Evolutionary conservation across 805 yeast genomes (phyloP), one percentile per base, ranked within the genome.

Genomic region (Barnettozyma sucrosica): DNA sequence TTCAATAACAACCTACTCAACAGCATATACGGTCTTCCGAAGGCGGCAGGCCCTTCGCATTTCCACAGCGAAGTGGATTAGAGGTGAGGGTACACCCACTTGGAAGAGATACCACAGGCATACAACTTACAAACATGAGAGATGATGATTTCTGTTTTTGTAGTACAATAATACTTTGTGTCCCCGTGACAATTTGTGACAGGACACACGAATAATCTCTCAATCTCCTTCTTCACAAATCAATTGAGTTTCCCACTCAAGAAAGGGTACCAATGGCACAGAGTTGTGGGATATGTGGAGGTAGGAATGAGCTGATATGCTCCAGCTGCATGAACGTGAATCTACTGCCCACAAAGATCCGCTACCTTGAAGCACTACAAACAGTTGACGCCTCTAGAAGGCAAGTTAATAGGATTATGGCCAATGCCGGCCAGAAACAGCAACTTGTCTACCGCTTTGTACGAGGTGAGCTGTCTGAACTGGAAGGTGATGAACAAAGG

Each of bases 1-100:
- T 60, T 60, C 39, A 46, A 47, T 7, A 56, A 51, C 34, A 45
- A 39, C 19, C 38, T 60, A 24, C 41, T 60, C 44, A 60, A 60
- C 38, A 58, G 52, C 43, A 48, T 60, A 9, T 60, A 60, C 43
- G 64, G 64, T 4, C 38, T 60, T 3, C 58, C 58, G 58, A 14
- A 82, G 83, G 24, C 24, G n/a, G 37, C 32, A 34, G 13, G 14
- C 19, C n/a, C 42, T 23, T 25, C 52, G 13, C 51, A 53, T 28
- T 34, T 54, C 18, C 56, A 54, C 42, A 56, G 51, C 19, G 57
- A 56, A 23, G 54, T 51, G 20, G 54, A 51, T 33, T 51, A 30
- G 38, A 24, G 19, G 23, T 25, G 38, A 24, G 19, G 23, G 13
- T 34, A 18, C 16, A 8, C 21, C 16, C 18, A 34, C 23, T 11